Evolutionary conservation across 495 filamentous ascomycete species (phyloP).

Genomic region (Penicillium odoratum): DNA sequence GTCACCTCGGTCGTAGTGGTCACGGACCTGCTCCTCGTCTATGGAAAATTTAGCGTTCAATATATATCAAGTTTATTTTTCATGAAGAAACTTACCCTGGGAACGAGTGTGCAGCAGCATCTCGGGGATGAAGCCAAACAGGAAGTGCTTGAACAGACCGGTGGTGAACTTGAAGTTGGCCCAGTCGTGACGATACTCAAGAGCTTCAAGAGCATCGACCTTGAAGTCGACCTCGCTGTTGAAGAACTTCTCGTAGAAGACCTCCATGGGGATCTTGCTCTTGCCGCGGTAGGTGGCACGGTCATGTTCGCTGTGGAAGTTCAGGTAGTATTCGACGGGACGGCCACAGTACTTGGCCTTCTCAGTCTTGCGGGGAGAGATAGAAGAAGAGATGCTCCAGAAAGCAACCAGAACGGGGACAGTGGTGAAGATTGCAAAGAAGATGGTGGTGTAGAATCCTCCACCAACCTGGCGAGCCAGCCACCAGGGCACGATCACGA

Average conservation of each 20-base stretch:
- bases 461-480: slow-evolving; percentile 54
- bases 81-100: slow-evolving; percentile 50
- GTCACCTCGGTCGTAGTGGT: slow-evolving; percentile 74
- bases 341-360: slow-evolving; percentile 65
- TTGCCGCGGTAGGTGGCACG: slow-evolving; percentile 69
- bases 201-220: slow-evolving; percentile 72
- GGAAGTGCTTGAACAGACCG: slow-evolving; percentile 64
- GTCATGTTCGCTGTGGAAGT: slow-evolving; percentile 76
- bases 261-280: slow-evolving; percentile 82
- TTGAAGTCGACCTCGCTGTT: slow-evolving; percentile 84
- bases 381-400: slow-evolving; percentile 57
- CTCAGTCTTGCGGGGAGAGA: slow-evolving; percentile 63
- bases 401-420: slow-evolving; percentile 58
- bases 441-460: slow-evolving; percentile 57
- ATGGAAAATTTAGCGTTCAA: not conserved
- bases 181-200: slow-evolving; percentile 90
- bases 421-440: slow-evolving; percentile 58
- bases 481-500: slow-evolving; percentile 53
- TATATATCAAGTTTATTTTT: not conserved
- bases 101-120: slow-evolving; percentile 67
- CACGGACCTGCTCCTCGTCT: slow-evolving; percentile 76
- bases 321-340: slow-evolving; percentile 80
- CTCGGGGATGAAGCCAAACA: slow-evolving; percentile 68
- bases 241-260: slow-evolving; percentile 90
- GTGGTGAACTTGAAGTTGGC: slow-evolving; percentile 71